Base-by-base conservation (phyloP, 371 early-diverging fungal genomes). In the Umbelopsis sp. region DNA sequence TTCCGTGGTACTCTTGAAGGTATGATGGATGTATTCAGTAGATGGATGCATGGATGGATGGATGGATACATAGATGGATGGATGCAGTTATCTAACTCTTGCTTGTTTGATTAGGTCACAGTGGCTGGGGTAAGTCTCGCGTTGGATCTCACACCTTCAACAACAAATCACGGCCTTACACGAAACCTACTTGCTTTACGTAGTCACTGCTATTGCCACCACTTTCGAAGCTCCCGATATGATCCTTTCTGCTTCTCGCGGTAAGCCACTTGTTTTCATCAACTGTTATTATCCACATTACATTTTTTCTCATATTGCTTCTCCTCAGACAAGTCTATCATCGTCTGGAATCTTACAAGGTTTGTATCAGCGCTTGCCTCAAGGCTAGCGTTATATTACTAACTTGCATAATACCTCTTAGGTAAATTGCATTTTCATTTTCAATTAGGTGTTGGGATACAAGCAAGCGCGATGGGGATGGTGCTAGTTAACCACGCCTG, bases 161-260 rank as follows among this genome's bases (percentile, higher is more conserved):
- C 51, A 44, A 44, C 25, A 65, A 38, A 18, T 3, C 41, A 22
- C 10, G 25, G 18, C 48, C 44, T 66, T 48, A 65, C 50, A 46
- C n/a, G 22, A 20, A 11, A 41, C 41, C 44, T n/a, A 12, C 45
- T 4, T 50, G 22, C 18, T 63, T 68, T 45, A n/a, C 63, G 35
- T 74, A 75, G 95, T 97, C 78, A 97, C 97, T 70, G 90, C 96
- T 80, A 90, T 97, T 73, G 96, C 96, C 80, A 97, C 97, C 81
- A 87, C 95, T 70, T 86, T 91, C 70, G 96, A 96, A 89, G 81
- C 90, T 75, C 95, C 96, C 69, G 93, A 96, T 85, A 92, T 92
- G 85, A 84, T 97, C 70, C 85, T 97, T 83, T 93, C 96, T 66
- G 89, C 94, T 62, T 97, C 97, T 70, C 94, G 97, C 81, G 95